A percentile compares a stretch with the other conserved stretches of the same genome.
Conservation (phyloP, 345 rosid species). For the Erodium maritimum region DNA sequence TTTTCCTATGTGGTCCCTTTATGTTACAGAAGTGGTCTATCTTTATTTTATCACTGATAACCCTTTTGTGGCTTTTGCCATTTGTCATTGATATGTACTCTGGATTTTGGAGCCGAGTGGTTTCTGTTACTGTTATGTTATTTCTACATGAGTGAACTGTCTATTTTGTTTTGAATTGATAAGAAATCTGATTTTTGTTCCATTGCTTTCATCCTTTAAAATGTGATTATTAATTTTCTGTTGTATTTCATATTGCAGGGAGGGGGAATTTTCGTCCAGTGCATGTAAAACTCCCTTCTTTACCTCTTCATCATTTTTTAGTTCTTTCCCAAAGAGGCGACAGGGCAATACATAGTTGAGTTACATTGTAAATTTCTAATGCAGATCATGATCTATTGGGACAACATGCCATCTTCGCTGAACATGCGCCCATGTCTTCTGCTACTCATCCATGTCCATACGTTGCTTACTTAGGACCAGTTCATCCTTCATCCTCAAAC, state of each 20-base stretch:
- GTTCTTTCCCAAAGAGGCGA: neutral
- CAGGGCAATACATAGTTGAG: neutral
- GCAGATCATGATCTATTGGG: slow-evolving; percentile 77
- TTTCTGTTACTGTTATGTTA: neutral
- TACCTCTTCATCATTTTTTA: neutral
- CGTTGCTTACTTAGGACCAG: slow-evolving; percentile 73
- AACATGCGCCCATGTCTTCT: slow-evolving; percentile 58
- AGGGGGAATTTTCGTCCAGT: slow-evolving; percentile 66
- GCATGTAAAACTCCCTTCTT: slow-evolving; percentile 44
- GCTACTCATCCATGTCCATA: slow-evolving; percentile 84
- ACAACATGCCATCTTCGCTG: slow-evolving; percentile 57
- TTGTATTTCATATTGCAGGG: slow-evolving; percentile 32
- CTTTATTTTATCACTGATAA: no score
- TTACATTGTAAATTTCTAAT: slow-evolving; percentile 18
- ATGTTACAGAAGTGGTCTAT: no score
- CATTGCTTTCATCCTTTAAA: no score
- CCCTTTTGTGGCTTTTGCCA: neutral
- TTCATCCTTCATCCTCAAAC: slow-evolving; percentile 70
- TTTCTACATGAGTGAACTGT: no score
- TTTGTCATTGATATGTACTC: neutral
- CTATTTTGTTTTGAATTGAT: no score
- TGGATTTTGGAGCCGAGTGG: neutral
- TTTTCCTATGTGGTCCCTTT: no score
- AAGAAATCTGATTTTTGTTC: no score
- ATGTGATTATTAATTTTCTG: slow-evolving; percentile 1